Conservation (phyloP, 768 basidiomycete genomes). For the Exidia glandulosa region DNA sequence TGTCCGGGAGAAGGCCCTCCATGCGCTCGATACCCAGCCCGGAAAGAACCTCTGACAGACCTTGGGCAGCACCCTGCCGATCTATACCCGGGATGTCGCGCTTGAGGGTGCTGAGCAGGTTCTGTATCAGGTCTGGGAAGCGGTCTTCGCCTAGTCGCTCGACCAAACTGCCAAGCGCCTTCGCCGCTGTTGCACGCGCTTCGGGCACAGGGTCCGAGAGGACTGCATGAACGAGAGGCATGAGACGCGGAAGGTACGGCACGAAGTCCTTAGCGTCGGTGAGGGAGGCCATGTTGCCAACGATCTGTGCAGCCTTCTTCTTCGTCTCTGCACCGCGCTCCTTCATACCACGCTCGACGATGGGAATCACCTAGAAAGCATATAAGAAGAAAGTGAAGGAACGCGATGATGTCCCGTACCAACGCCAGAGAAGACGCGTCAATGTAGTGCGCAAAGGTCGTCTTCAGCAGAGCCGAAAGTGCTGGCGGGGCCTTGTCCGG, state of each 20-base stretch:
- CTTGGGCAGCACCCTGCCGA: slow-evolving; percentile 95
- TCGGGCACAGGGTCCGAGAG: slow-evolving; percentile 97
- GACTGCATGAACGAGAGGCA: slow-evolving; percentile 89
- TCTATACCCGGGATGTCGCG: slow-evolving; percentile 93
- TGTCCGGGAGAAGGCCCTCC: slow-evolving; percentile 87
- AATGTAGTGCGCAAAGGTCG: slow-evolving; percentile 95
- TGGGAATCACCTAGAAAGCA: slow-evolving; percentile 70
- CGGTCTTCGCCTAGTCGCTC: slow-evolving; percentile 89
- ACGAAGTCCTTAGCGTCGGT: slow-evolving; percentile 89
- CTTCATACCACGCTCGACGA: slow-evolving; percentile 83
- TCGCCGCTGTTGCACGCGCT: slow-evolving; percentile 93
- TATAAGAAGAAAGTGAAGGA: slow-evolving; percentile 1
- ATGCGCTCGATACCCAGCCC: slow-evolving; percentile 94
- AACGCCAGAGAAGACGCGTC: slow-evolving; percentile 93
- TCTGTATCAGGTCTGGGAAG: slow-evolving; percentile 94
- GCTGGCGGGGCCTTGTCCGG: slow-evolving; percentile 84
- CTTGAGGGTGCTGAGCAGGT: slow-evolving; percentile 75
- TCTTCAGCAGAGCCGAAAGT: slow-evolving; percentile 76
- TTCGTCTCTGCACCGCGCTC: slow-evolving; percentile 92
- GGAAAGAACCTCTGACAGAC: slow-evolving; percentile 87
- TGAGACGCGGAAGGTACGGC: slow-evolving; percentile 78
- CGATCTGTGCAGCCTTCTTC: slow-evolving; percentile 91
- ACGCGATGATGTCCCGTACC: slow-evolving; percentile 32
- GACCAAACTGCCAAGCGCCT: slow-evolving; percentile 91
- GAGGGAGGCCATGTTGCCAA: slow-evolving; percentile 89